These are phyloP conservation scores for Amphicarpaea edgeworthii DNA, from an alignment of 306 rosid species.

Conservation along the genomic window DNA sequence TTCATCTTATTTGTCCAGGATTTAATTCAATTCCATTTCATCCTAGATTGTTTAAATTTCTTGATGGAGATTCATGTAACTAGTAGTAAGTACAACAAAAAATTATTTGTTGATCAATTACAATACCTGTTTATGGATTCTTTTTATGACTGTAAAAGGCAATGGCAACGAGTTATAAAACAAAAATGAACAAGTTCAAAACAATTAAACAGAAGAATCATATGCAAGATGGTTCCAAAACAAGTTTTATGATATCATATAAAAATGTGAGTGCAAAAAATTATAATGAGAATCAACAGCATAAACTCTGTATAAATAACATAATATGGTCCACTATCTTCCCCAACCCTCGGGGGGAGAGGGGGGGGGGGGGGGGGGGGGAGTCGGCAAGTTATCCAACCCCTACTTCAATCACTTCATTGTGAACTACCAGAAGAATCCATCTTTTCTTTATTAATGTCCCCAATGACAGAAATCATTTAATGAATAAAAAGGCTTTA, in stretches of 20 bases:
- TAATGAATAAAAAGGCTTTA: conserved; percentile 10
- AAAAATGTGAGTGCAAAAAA: not conserved
- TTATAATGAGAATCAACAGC: not conserved
- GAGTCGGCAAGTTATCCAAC: conserved; percentile 13
- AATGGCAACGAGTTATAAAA: conserved; percentile 26
- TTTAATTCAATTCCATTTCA: conserved; percentile 24
- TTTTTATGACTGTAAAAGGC: not conserved
- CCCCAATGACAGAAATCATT: not conserved
- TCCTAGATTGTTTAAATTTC: conserved; percentile 27
- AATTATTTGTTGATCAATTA: conserved; percentile 5
- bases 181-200: conserved; percentile 22
- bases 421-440: conserved; percentile 27
- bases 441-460: conserved; percentile 37
- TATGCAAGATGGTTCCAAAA: conserved; percentile 11
- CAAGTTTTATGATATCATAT: conserved; percentile 12
- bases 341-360: not conserved
- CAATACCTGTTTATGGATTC: conserved; percentile 9
- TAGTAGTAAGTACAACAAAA: conserved; percentile 21
- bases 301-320: not conserved
- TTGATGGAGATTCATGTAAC: conserved; percentile 29
- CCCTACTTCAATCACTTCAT: conserved; percentile 31
- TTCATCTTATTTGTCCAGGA: conserved; percentile 5
- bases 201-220: conserved; percentile 28
- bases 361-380: not conserved
- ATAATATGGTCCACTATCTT: not conserved